Evolutionary conservation across 2,329 filamentous ascomycete genomes (phyloP).

Genomic region (Alternaria incomplexa): DNA sequence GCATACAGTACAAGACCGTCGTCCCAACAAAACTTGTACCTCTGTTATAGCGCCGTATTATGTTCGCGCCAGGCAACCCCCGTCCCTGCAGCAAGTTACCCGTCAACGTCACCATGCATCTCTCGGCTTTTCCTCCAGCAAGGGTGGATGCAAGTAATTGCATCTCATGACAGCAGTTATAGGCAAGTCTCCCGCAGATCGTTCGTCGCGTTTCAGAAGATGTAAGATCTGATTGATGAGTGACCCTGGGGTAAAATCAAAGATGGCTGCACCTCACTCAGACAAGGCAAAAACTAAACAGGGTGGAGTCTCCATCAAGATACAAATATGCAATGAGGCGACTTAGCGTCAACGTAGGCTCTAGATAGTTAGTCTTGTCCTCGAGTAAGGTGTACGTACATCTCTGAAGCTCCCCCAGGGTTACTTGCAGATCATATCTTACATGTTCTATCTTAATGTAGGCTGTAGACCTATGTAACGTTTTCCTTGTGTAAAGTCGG

Average conservation of each 20-base stretch:
- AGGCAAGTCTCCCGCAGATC: background rate
- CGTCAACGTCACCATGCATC: constrained; percentile 11
- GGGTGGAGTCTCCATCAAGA: background rate
- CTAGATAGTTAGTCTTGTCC: background rate
- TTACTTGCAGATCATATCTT: background rate
- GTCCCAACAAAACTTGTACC: constrained; percentile 10
- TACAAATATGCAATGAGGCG: background rate
- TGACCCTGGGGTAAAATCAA: background rate
- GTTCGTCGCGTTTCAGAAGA: background rate
- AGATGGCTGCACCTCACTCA: background rate
- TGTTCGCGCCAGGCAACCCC: background rate
- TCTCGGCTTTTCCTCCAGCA: background rate
- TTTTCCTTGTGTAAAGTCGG: background rate
- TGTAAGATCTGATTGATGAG: background rate
- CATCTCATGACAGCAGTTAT: background rate
- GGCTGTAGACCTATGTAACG: background rate
- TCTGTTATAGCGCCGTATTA: background rate
- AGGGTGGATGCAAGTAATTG: constrained; percentile 3
- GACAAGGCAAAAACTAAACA: background rate
- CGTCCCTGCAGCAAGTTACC: constrained; percentile 5
- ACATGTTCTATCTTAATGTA: background rate
- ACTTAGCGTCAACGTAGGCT: background rate
- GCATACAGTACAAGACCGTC: constrained; percentile 9
- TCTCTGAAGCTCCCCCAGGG: background rate
- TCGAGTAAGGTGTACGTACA: background rate